Evolutionary conservation across 176 grass and related monocot genomes (phyloP).

Genomic region (Oryza brachyantha): DNA sequence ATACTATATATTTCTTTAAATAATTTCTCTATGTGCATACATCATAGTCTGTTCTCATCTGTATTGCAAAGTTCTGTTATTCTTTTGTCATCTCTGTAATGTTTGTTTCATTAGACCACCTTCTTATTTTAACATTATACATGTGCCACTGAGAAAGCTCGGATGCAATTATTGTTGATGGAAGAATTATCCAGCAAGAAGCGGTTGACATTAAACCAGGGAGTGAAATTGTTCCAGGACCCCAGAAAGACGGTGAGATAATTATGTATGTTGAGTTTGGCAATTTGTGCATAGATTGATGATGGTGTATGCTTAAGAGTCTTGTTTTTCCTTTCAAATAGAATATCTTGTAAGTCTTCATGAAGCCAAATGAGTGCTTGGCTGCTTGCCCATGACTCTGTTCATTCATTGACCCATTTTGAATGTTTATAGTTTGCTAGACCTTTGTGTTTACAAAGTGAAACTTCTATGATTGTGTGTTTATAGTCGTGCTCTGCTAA

Average conservation of each 20-base stretch:
- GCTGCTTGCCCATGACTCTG: not conserved
- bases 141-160: slow-evolving; percentile 47
- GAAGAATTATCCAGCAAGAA: slow-evolving; percentile 67
- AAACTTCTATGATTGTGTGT: not conserved
- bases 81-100: not conserved
- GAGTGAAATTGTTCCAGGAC: slow-evolving; percentile 75
- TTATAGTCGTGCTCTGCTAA: not conserved
- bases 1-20: not conserved
- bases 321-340: not conserved
- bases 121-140: slow-evolving; percentile 21
- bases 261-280: slow-evolving; percentile 2
- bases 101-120: not conserved
- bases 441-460: slow-evolving; percentile 14
- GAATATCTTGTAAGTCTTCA: slow-evolving; percentile 5
- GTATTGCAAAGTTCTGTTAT: not conserved
- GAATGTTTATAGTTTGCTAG: not conserved
- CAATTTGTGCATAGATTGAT: not conserved
- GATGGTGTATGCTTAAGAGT: not conserved
- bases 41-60: not conserved
- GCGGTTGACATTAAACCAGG: slow-evolving; percentile 59
- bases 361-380: not conserved
- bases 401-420: slow-evolving; percentile 5
- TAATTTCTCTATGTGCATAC: not conserved
- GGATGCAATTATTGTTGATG: slow-evolving; percentile 84
- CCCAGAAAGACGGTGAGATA: slow-evolving; percentile 66